Evolutionary conservation across 345 rosid genomes (phyloP).

Genomic region (Psidium guajava): DNA sequence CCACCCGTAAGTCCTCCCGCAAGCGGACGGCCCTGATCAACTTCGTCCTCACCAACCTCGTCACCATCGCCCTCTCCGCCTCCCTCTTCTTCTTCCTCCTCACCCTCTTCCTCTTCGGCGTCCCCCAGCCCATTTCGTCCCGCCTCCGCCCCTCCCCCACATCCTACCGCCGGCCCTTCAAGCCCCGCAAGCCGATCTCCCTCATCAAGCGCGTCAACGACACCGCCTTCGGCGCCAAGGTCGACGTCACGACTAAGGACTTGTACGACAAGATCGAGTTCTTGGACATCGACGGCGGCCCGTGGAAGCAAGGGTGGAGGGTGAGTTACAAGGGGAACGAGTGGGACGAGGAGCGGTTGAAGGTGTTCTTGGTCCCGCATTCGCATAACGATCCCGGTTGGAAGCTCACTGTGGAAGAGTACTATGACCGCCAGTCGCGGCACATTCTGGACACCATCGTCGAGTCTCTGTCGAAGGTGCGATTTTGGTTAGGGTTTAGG

Average conservation of each 20-base stretch:
- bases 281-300: slow-evolving; percentile 69
- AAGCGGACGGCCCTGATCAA: slow-evolving; percentile 46
- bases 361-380: slow-evolving; percentile 87
- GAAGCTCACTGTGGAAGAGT: slow-evolving; percentile 96
- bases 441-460: slow-evolving; percentile 85
- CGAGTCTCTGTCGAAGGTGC: slow-evolving; percentile 73
- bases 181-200: slow-evolving; percentile 1
- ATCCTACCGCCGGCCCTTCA: slow-evolving; percentile 9
- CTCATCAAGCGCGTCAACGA: slow-evolving; percentile 3
- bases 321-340: slow-evolving; percentile 68
- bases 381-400: slow-evolving; percentile 99
- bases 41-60: slow-evolving; percentile 66
- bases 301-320: slow-evolving; percentile 97
- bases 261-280: slow-evolving; percentile 89
- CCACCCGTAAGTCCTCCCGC: slow-evolving; percentile 44
- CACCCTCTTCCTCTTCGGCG: slow-evolving; percentile 59
- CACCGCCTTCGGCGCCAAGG: slow-evolving; percentile 29
- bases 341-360: slow-evolving; percentile 81
- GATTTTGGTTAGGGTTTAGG: neutral
- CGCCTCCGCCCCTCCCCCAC: slow-evolving; percentile 30
- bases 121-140: slow-evolving; percentile 64
- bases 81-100: slow-evolving; percentile 66
- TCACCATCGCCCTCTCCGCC: slow-evolving; percentile 53
- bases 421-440: slow-evolving; percentile 70
- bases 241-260: slow-evolving; percentile 76